phyloP scores from a whole-genome alignment of 208 protist genomes.

The Trichomonas vaginalis region DNA sequence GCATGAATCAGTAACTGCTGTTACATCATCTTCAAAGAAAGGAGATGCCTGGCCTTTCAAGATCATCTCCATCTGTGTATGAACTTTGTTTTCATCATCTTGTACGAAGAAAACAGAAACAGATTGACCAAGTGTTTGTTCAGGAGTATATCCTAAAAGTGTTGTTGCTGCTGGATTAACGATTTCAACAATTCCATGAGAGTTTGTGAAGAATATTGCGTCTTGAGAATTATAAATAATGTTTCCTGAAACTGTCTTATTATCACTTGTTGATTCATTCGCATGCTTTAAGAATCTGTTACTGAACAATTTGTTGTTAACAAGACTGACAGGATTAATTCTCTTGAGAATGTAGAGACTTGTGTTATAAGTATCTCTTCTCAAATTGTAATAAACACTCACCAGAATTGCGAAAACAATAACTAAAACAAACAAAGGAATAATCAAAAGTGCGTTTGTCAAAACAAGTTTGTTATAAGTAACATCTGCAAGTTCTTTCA shows the following conservation, averaged over 20 bases:
- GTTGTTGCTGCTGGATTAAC: neutral
- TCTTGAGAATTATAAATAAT: neutral
- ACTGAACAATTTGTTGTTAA: neutral
- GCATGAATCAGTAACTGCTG: neutral
- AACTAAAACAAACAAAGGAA: too few relatives aligned
- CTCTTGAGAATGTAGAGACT: neutral
- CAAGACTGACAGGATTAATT: neutral
- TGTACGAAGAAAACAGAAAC: neutral
- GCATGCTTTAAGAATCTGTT: neutral
- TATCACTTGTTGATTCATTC: neutral
- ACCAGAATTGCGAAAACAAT: too few relatives aligned
- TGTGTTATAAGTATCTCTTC: too few relatives aligned
- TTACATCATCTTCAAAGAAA: neutral
- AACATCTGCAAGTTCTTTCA: too few relatives aligned
- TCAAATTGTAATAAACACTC: too few relatives aligned
- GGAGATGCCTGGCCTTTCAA: neutral
- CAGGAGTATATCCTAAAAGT: neutral
- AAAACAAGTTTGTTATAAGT: too few relatives aligned
- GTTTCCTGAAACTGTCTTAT: neutral
- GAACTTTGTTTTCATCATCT: neutral
- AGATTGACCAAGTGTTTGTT: neutral
- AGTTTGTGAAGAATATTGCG: neutral
- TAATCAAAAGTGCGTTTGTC: too few relatives aligned
- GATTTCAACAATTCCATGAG: neutral
- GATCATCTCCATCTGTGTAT: neutral